Evolutionary conservation across 2,329 filamentous ascomycete species (phyloP), one percentile per base, ranked within the genome.

Genomic region (Esteya vermicola): DNA sequence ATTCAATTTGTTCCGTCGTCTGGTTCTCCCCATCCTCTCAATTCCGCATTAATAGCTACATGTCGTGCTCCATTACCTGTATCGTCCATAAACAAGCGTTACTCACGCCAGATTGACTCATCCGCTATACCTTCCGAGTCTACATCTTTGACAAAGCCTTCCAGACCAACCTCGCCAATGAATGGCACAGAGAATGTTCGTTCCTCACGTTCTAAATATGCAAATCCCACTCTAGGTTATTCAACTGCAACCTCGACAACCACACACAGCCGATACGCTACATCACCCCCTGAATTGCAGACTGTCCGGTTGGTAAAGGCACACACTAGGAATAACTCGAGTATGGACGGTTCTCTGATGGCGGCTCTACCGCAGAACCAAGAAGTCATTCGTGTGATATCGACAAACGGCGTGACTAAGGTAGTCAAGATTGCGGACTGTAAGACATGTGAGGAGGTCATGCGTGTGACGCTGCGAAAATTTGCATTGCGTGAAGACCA

Each of bases 381-480:
- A 57, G 82, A 88, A 44, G 76, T 94, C 45, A 93, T 96, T 47
- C 76, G 88, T 47, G 85, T 95, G 49, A 94, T 96, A 54, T 94
- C 84, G 49, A 91, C 86, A 36, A 85, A 79, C 46, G 91, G 88
- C 38, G 78, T 86, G 45, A 93, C 86, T 36, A 94, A 93, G 54
- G 88, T 95, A 20, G 78, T 98, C 53, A 91, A 91, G 58, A 86
- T 96, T 49, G 81, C 85, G 47, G 83, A 84, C 48, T 95, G 88
- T 68, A 86, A 79, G 54, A 91, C 82, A 6, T 83, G 85, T 45
- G 91, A 95, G 52, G 86, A 96, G 49, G 84, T 96, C 39, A 89
- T 95, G 67, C 72, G 86, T 34, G 81, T 85, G 45, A 93, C 91
- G 0, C 63, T 96, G 33, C 77, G 81, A 49, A 96, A 96, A 57